Conservation (phyloP, 1,139 yeast species). For the Citeromyces siamensis region DNA sequence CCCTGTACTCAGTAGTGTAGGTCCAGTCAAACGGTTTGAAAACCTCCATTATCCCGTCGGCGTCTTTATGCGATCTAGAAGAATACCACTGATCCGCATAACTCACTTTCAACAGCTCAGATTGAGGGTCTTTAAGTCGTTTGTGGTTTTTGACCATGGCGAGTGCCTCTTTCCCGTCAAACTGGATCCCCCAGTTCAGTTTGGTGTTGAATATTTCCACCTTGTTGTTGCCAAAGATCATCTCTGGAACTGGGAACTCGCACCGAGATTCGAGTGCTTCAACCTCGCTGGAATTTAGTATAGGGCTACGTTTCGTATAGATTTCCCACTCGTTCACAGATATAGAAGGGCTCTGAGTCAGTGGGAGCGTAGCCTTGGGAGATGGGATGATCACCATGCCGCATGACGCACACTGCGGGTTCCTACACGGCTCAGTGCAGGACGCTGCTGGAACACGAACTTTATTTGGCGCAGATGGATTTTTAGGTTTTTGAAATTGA, state of each 20-base stretch:
- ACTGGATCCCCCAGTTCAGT: constrained; percentile 39
- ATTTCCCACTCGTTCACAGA: constrained; percentile 67
- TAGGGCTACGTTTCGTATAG: constrained; percentile 63
- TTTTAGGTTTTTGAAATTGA: neutral
- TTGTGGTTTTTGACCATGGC: constrained; percentile 36
- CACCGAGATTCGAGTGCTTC: constrained; percentile 52
- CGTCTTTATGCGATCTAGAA: constrained; percentile 33
- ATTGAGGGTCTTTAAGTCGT: constrained; percentile 17
- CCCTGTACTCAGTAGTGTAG: constrained; percentile 69
- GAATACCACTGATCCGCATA: constrained; percentile 85
- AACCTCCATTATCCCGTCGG: constrained; percentile 30
- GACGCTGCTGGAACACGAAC: constrained; percentile 2
- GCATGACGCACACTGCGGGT: constrained; percentile 51
- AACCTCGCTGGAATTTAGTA: constrained; percentile 60
- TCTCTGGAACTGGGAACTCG: constrained; percentile 85
- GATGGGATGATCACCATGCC: constrained; percentile 66
- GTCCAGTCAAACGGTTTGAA: constrained; percentile 96
- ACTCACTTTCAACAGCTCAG: constrained; percentile 51
- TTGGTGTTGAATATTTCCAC: constrained; percentile 35
- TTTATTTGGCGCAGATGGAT: neutral
- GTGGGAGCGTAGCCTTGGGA: constrained; percentile 51
- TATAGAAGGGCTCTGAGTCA: constrained; percentile 54
- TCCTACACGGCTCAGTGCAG: constrained; percentile 10
- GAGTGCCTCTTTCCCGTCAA: constrained; percentile 74
- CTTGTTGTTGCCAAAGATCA: constrained; percentile 88